These are phyloP conservation scores for Carex arenaria DNA, from an alignment of 202 grass and related monocot species.

Conservation along the genomic window DNA sequence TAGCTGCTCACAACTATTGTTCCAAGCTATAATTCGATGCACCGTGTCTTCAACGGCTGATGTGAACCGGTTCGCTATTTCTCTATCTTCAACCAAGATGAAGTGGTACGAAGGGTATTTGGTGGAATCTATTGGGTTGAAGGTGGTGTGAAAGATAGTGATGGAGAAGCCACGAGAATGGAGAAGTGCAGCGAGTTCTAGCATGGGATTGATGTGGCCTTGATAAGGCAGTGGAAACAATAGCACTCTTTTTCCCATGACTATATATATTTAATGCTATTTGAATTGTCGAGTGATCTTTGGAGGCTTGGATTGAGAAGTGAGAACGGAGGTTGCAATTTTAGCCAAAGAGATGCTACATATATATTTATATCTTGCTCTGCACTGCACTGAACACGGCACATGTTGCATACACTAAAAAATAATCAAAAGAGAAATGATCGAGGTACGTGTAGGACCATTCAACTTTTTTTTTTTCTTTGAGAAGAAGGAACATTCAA, in stretches of 20 bases:
- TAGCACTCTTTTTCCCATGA: conserved; percentile 17
- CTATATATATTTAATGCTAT: background rate
- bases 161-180: conserved; percentile 16
- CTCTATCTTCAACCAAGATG: conserved; percentile 14
- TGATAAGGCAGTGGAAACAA: conserved; percentile 32
- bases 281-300: background rate
- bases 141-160: conserved; percentile 27
- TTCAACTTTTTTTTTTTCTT: no score
- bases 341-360: background rate
- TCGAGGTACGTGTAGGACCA: no score
- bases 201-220: conserved; percentile 40
- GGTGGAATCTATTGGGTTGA: conserved; percentile 8
- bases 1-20: conserved; percentile 9
- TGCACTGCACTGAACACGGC: no score
- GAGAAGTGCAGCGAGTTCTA: conserved; percentile 25
- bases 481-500: no score
- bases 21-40: conserved; percentile 3
- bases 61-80: background rate
- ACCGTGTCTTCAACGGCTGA: background rate
- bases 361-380: no score
- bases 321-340: background rate
- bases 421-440: no score
- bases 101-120: conserved; percentile 22
- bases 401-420: no score
- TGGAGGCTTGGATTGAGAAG: no score